Evolutionary conservation across 2,329 filamentous ascomycete genomes (phyloP).

Genomic region (Claviceps digitariae): DNA sequence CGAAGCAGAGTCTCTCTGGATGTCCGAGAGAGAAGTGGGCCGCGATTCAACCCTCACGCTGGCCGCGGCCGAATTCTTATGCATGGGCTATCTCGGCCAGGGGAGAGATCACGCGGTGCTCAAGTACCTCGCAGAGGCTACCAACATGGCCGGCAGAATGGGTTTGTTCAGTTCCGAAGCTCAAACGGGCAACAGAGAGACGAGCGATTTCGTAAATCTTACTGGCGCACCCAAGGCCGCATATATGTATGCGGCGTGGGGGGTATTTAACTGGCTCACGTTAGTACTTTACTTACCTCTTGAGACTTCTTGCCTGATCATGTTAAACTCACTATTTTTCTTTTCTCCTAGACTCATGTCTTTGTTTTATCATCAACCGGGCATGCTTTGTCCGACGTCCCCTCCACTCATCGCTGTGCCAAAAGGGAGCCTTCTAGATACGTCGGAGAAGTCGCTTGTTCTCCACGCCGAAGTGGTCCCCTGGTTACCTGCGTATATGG

Average conservation of each 20-base stretch:
- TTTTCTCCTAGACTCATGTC: constrained; percentile 14
- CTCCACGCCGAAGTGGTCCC: neutral
- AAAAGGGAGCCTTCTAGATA: neutral
- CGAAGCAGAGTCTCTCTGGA: constrained; percentile 16
- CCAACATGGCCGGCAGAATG: constrained; percentile 15
- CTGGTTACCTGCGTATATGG: constrained; percentile 8
- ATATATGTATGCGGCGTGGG: constrained; percentile 11
- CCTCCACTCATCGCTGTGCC: constrained; percentile 9
- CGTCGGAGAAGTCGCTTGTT: neutral
- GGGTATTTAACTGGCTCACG: constrained; percentile 21
- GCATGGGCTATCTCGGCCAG: constrained; percentile 17
- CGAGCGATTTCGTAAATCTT: constrained; percentile 1
- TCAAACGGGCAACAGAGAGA: neutral
- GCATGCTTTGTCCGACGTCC: constrained; percentile 9
- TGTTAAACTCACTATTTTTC: neutral
- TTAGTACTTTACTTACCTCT: constrained; percentile 6
- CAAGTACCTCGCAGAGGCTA: constrained; percentile 12
- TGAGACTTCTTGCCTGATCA: neutral
- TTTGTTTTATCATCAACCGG: constrained; percentile 20
- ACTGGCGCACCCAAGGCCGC: constrained; percentile 8
- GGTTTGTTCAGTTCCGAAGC: constrained; percentile 11
- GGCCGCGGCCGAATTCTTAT: constrained; percentile 18
- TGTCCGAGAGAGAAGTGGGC: constrained; percentile 8
- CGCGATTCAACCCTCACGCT: constrained; percentile 13
- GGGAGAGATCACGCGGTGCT: constrained; percentile 18